A percentile compares a stretch with the other conserved stretches of the same genome.
Evolutionary conservation across 805 yeast species (phyloP).

Genomic region (Suhomyces pyralidae): DNA sequence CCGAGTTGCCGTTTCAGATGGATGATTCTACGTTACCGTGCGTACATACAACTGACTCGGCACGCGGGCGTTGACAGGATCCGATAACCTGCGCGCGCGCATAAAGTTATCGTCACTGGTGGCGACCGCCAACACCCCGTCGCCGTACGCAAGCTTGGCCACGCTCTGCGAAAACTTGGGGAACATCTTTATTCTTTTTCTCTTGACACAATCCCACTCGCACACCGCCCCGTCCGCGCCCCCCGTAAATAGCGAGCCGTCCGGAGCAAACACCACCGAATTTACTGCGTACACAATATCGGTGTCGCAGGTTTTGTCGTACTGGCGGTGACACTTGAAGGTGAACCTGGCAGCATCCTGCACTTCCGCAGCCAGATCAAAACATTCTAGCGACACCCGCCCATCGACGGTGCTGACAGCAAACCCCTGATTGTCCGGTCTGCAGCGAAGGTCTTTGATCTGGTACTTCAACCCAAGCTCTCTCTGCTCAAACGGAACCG

Average conservation of each 20-base stretch:
- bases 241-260: slow-evolving; percentile 45
- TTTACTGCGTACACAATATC: slow-evolving; percentile 57
- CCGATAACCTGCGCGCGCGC: slow-evolving; percentile 18
- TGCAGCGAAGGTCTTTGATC: slow-evolving; percentile 52
- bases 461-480: slow-evolving; percentile 69
- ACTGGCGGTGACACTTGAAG: slow-evolving; percentile 71
- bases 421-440: slow-evolving; percentile 55
- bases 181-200: slow-evolving; percentile 43
- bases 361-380: slow-evolving; percentile 45
- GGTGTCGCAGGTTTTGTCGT: slow-evolving; percentile 34
- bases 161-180: slow-evolving; percentile 30
- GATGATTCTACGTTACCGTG: not conserved
- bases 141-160: slow-evolving; percentile 17
- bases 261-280: slow-evolving; percentile 41
- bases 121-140: slow-evolving; percentile 32
- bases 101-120: slow-evolving; percentile 44
- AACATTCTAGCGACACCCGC: slow-evolving; percentile 69
- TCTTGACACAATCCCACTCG: slow-evolving; percentile 47
- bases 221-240: slow-evolving; percentile 52
- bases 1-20: not conserved
- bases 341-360: slow-evolving; percentile 57
- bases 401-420: slow-evolving; percentile 80
- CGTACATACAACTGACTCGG: slow-evolving; percentile 11
- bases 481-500: slow-evolving; percentile 46
- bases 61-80: slow-evolving; percentile 4